These are phyloP conservation scores for Prunus davidiana DNA, from an alignment of 306 rosid genomes.

Conservation along the genomic window DNA sequence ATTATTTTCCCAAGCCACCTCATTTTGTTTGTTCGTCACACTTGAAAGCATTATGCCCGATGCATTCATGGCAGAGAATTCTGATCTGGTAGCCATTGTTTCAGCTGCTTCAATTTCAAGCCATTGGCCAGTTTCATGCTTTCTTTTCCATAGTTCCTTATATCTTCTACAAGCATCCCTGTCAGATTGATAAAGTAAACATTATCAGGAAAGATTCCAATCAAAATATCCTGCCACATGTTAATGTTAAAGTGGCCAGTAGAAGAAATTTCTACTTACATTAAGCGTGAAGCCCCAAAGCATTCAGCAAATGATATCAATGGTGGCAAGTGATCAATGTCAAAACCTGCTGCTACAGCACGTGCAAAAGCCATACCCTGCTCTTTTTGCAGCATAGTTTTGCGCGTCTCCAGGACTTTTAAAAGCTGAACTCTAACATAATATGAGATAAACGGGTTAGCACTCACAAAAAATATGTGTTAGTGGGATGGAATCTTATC, in stretches of 20 bases:
- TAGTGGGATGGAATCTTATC: not conserved
- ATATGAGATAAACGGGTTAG: constrained; percentile 17
- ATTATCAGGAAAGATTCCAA: constrained; percentile 12
- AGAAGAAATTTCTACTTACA: constrained; percentile 45
- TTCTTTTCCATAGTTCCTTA: constrained; percentile 85
- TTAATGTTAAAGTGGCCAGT: not conserved
- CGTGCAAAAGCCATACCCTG: constrained; percentile 99
- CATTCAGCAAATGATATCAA: constrained; percentile 81
- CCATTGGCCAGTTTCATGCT: constrained; percentile 99
- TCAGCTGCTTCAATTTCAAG: constrained; percentile 91
- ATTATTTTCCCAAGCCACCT: constrained; percentile 48
- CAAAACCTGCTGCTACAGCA: constrained; percentile 99
- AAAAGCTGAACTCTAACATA: constrained; percentile 77
- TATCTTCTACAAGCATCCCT: constrained; percentile 84
- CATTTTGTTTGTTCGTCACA: constrained; percentile 44
- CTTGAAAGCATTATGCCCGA: constrained; percentile 70
- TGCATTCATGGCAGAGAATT: constrained; percentile 56
- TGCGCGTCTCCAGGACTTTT: constrained; percentile 93
- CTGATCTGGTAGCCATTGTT: constrained; percentile 55
- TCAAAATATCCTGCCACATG: constrained; percentile 14
- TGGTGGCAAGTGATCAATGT: constrained; percentile 60
- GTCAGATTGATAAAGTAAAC: constrained; percentile 24
- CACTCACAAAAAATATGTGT: not conserved
- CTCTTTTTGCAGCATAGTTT: constrained; percentile 86
- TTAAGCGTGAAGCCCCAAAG: constrained; percentile 93